A percentile compares a stretch with the other conserved stretches of the same genome.
Evolutionary conservation across 345 rosid species (phyloP).

Genomic region (Sonneratia caseolaris): DNA sequence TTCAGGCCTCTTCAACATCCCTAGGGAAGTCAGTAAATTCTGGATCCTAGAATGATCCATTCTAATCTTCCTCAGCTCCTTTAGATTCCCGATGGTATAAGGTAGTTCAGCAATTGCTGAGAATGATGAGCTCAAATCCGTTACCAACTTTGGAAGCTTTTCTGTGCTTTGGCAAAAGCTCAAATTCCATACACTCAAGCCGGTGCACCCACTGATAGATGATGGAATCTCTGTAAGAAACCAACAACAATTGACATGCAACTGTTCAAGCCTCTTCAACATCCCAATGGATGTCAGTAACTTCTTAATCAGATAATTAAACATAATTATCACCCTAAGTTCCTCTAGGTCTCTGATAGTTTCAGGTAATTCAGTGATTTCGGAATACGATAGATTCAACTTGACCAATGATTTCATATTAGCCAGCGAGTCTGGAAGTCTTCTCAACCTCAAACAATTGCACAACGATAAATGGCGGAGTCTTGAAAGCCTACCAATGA

Average conservation of each 20-base stretch:
- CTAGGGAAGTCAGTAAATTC: too few species aligned
- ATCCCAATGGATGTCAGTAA: not conserved
- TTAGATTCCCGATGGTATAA: not conserved
- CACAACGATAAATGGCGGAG: not conserved
- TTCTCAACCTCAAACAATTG: too few species aligned
- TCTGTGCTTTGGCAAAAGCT: not conserved
- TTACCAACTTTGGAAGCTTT: not conserved
- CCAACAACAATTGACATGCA: not conserved
- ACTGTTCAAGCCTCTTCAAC: conserved; percentile 5
- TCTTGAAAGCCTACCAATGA: not conserved
- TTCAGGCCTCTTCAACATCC: too few species aligned
- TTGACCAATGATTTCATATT: too few species aligned
- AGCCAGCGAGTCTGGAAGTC: too few species aligned
- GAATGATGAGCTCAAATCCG: not conserved
- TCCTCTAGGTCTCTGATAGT: too few species aligned
- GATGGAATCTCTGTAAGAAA: too few species aligned
- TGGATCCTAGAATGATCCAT: too few species aligned
- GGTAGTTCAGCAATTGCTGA: not conserved
- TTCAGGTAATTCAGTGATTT: too few species aligned
- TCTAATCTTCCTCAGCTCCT: not conserved
- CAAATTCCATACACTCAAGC: not conserved
- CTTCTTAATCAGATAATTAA: not conserved
- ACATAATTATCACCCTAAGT: not conserved
- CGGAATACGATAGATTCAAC: too few species aligned
- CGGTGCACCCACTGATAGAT: not conserved